Conservation (phyloP, 331 rosid genomes). For the Saraca asoca region DNA sequence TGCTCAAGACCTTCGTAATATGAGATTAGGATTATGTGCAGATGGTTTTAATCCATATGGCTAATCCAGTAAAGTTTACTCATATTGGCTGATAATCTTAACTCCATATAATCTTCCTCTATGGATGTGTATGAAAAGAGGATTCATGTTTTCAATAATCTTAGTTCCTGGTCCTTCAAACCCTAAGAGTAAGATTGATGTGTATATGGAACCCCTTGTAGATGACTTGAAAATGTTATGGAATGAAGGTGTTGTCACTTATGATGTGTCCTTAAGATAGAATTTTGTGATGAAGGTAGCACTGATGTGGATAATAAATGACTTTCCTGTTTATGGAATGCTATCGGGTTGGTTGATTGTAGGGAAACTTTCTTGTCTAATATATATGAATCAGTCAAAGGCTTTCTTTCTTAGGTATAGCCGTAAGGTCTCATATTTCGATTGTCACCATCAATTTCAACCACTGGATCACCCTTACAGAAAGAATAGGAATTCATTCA, state of each 20-base stretch:
- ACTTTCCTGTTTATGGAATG: no score
- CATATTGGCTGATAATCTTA: neutral
- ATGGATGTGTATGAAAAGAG: neutral
- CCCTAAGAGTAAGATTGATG: neutral
- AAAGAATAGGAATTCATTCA: no score
- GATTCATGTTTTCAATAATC: neutral
- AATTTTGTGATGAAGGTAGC: no score
- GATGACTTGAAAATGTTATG: neutral
- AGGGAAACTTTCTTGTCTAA: no score
- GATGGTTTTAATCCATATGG: neutral
- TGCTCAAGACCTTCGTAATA: neutral
- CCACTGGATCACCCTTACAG: no score
- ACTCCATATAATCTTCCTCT: slow-evolving; percentile 1
- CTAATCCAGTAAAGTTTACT: neutral
- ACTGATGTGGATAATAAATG: no score
- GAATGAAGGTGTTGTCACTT: neutral
- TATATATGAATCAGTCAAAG: no score
- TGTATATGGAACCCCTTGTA: neutral
- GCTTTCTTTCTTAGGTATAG: no score
- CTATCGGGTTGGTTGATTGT: no score
- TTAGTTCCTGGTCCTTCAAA: neutral
- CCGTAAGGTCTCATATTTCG: no score
- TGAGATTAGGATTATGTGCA: neutral
- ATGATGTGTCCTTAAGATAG: neutral
- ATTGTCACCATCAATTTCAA: no score